Base-by-base conservation (phyloP, 306 rosid species). In the Crataegus laevigata region DNA sequence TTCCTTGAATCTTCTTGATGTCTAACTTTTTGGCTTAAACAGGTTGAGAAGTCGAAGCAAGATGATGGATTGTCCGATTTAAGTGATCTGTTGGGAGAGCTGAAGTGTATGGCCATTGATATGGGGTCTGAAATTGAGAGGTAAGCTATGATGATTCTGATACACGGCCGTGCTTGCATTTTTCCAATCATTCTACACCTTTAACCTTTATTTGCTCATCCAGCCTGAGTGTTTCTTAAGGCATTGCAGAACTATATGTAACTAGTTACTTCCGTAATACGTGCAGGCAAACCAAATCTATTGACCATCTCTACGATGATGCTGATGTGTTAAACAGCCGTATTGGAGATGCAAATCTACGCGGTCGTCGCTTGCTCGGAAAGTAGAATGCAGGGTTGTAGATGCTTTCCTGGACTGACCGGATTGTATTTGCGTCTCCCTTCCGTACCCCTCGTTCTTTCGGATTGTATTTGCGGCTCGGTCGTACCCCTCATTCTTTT, bases 41-140 rank as follows among this genome's bases (percentile, higher is more conserved):
- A 96, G 99, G 69, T 84, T 75, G 98, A 92, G 75, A 89, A 87
- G 72, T 82, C 22, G 11, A 96, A 90, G 89, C 99, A 96, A 86
- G 99, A 96, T 79, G 98, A 96, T 75, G 91, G 92, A 38, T 84
- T 96, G 22, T 90, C 97, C 2, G 85, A 87, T 79, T 68, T 96
- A 66, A 96, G 99, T 84, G 84, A 83, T 81, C 29, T 92, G 6
- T 68, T 96, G 87, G 99, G 88, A 74, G 97, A 96, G 85, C 88
- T 96, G 54, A 96, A 96, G 89, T 94, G 61, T 17, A 96, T 96
- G 97, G 99, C 99, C 66, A 14, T 96, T 51, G 98, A 92, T 85
- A 96, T 96, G 99, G 98, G 99, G 32, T 80, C 87, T 11, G 98
- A 92, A 88, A 90, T 92, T 30, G 99, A 85, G 55, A 85, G 90